These are phyloP conservation scores for Phellinidium pouzarii DNA, from an alignment of 1,284 basidiomycete species.

Conservation along the genomic window DNA sequence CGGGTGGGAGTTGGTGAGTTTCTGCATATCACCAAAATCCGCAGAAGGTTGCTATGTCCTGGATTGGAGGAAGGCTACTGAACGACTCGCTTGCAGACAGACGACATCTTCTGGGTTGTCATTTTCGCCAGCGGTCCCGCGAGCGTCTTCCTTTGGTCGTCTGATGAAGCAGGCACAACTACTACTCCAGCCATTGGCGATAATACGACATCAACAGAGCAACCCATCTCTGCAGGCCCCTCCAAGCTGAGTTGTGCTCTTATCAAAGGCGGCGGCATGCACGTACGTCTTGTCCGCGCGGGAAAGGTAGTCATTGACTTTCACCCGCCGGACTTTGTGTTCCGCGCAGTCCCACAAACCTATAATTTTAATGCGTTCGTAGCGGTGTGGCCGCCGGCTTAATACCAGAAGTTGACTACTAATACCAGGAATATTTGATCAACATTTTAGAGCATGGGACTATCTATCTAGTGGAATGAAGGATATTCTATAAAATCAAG, in stretches of 20 bases:
- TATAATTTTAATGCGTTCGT: constrained; percentile 69
- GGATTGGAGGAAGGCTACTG: too few relatives aligned
- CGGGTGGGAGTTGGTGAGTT: constrained; percentile 45
- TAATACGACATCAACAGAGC: constrained; percentile 36
- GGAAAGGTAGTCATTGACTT: constrained; percentile 47
- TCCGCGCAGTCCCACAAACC: constrained; percentile 42
- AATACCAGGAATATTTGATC: neutral
- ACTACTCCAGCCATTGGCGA: neutral
- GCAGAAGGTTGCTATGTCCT: too few relatives aligned
- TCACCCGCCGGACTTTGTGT: constrained; percentile 41
- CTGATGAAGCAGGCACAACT: constrained; percentile 16
- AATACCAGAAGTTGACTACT: neutral
- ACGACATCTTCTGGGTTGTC: constrained; percentile 34
- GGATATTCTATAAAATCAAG: too few relatives aligned
- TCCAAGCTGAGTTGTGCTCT: constrained; percentile 61
- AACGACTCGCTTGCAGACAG: constrained; percentile 23
- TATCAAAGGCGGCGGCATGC: constrained; percentile 50
- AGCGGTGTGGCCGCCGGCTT: constrained; percentile 21
- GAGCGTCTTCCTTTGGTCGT: constrained; percentile 45
- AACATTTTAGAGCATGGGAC: too few relatives aligned
- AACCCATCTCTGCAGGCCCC: constrained; percentile 49
- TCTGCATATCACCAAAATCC: too few relatives aligned
- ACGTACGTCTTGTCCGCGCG: constrained; percentile 48
- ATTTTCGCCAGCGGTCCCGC: constrained; percentile 45
- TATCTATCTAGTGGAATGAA: too few relatives aligned